Evolutionary conservation across 805 yeast genomes (phyloP).

Genomic region (Yarrowia sp.): DNA sequence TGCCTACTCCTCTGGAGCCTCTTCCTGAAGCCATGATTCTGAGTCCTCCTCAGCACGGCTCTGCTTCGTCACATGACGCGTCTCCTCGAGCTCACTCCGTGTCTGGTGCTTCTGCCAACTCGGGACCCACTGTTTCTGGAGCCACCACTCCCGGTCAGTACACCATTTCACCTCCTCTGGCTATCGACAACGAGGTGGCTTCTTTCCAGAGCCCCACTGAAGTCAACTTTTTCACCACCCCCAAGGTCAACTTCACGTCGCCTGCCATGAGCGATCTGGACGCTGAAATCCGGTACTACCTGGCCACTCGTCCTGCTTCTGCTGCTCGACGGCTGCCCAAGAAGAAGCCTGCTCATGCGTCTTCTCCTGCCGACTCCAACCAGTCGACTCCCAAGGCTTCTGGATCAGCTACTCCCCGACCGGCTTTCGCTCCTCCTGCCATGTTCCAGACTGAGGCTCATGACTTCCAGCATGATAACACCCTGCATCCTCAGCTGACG

Average conservation of each 20-base stretch:
- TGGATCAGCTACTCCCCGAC: conserved; percentile 10
- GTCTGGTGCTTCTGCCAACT: neutral
- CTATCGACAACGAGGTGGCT: conserved; percentile 16
- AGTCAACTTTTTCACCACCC: conserved; percentile 12
- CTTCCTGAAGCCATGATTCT: conserved; percentile 23
- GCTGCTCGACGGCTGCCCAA: neutral
- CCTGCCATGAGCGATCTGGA: conserved; percentile 16
- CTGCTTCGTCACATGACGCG: neutral
- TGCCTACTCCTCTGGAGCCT: conserved; percentile 23
- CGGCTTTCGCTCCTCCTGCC: conserved; percentile 11
- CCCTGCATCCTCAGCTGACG: conserved; percentile 20
- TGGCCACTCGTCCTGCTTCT: conserved; percentile 2
- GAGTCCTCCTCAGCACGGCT: conserved; percentile 5
- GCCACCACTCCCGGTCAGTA: conserved; percentile 2
- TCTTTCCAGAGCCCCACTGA: conserved; percentile 4
- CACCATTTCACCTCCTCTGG: conserved; percentile 10
- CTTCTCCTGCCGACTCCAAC: neutral
- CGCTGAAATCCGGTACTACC: conserved; percentile 15
- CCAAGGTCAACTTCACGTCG: conserved; percentile 16
- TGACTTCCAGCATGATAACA: conserved; percentile 8
- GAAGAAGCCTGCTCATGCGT: neutral
- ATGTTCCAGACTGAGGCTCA: conserved; percentile 19
- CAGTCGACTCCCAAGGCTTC: conserved; percentile 16
- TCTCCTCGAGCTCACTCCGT: neutral
- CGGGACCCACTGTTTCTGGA: neutral